phyloP scores from a whole-genome alignment of 169 alveolate genomes.

The Cryptosporidium andersoni region DNA sequence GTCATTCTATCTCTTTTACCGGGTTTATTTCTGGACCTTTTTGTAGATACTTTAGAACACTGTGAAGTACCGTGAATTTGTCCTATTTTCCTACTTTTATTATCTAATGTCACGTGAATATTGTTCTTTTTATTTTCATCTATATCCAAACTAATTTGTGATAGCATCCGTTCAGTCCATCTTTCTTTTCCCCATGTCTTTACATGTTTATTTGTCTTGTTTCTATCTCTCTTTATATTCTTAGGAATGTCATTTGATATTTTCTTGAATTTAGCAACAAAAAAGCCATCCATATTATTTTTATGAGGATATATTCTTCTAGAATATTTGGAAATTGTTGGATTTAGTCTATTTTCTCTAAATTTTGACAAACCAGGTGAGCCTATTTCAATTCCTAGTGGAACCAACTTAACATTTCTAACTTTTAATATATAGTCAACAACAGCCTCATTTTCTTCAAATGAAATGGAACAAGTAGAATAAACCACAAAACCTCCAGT shows the following conservation, averaged over 20 bases:
- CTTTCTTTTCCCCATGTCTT: constrained; percentile 63
- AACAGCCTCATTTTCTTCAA: constrained; percentile 97
- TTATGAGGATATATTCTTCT: constrained; percentile 94
- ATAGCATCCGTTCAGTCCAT: constrained; percentile 29
- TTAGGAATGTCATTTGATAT: constrained; percentile 84
- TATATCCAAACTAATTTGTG: neutral
- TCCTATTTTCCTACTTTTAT: neutral
- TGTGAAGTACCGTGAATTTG: neutral
- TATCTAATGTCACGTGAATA: neutral
- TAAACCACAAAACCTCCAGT: constrained; percentile 97
- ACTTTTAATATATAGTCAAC: constrained; percentile 91
- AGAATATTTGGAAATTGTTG: constrained; percentile 80
- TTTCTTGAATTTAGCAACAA: constrained; percentile 93
- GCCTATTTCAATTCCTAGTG: constrained; percentile 85
- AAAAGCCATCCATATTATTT: constrained; percentile 97
- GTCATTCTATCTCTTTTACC: constrained; percentile 62
- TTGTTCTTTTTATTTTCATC: neutral
- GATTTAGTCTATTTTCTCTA: constrained; percentile 90
- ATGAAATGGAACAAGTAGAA: constrained; percentile 96
- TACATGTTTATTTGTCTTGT: constrained; percentile 34
- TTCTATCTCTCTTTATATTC: constrained; percentile 69
- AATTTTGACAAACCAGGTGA: constrained; percentile 90
- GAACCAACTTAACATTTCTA: constrained; percentile 85
- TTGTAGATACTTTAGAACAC: neutral
- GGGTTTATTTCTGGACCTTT: constrained; percentile 52